A percentile compares a stretch with the other conserved stretches of the same genome.
Conservation (phyloP, 148 eudicot species). For the Vaccinium myrtillus region DNA sequence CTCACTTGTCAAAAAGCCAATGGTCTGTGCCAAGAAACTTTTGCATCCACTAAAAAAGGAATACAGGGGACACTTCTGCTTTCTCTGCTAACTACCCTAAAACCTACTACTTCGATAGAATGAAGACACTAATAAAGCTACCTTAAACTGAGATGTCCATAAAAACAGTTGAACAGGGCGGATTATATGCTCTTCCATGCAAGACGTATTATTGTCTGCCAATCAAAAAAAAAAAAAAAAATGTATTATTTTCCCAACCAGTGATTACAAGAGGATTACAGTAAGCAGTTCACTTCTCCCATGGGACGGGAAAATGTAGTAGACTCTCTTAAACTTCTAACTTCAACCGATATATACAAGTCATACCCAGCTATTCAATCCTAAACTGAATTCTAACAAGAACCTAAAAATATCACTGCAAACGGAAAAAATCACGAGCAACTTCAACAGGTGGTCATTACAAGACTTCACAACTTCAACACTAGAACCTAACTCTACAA, state of each 20-base stretch:
- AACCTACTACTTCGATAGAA: background rate
- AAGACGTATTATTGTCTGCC: background rate
- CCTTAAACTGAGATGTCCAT: background rate
- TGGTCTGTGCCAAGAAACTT: background rate
- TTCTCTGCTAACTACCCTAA: background rate
- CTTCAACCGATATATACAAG: background rate
- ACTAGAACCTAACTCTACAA: background rate
- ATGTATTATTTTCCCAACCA: background rate
- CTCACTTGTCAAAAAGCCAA: background rate
- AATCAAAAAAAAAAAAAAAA: no score
- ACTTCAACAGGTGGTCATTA: background rate
- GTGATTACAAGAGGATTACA: background rate
- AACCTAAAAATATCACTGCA: background rate
- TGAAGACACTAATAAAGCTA: background rate
- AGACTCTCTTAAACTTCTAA: background rate
- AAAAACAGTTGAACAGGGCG: background rate
- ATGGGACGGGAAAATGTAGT: background rate
- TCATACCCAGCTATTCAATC: background rate
- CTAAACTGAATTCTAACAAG: background rate
- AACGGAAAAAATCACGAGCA: background rate
- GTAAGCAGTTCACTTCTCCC: background rate
- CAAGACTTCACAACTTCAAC: background rate
- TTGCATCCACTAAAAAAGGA: background rate
- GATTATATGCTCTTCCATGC: background rate
- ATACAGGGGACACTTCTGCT: background rate